Base-by-base conservation (phyloP, 768 basidiomycete species). In the Auriscalpium orientale region DNA sequence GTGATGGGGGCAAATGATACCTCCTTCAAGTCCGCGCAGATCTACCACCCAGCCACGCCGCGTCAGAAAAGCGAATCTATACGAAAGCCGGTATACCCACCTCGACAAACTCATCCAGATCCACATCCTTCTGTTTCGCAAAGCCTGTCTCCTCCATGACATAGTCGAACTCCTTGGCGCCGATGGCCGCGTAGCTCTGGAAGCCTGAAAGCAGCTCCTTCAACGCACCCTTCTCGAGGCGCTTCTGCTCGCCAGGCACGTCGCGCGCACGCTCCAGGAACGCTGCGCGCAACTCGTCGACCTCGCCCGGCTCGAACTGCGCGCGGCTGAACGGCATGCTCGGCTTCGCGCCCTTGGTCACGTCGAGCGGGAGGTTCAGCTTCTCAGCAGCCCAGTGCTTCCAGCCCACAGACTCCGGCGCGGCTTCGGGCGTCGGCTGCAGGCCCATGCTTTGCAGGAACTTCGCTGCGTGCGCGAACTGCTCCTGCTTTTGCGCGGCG, bases 371-470 rank as follows among this genome's bases (percentile, higher is more conserved):
- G 5, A 35, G 33, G 28, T 58, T 51, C 3, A 59, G 36, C 22
- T 51, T 47, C 47, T 51, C 38, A 54, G 55, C 55, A 2, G 48
- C 48, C 50, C 46, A 54, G 13, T 53, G 46, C 18, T 50, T 53
- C 56, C 62, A 53, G 53, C 37, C 44, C 22, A 20, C 50, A 5
- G 57, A 36, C 11, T 53, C 53, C 20, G 51, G 50, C 22, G 48
- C 13, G 38, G 51, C 54, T 21, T 44, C 36, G 50, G 54, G 56
- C 37, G 63, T 38, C 28, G 84, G 75, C 44, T 77, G 76, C 38
- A 97, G 76, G 0, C 95, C 95, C 95, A 98, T 98, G 62, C 81
- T 87, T 56, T 75, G 76, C 43, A 97, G 77, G 73, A 91, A 95
- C 45, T 67, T 69, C 18, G 87, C 75, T 0, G 84, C 82, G 4